Conservation (phyloP, 2,329 filamentous ascomycete genomes). For the Trichophyton verrucosum region DNA sequence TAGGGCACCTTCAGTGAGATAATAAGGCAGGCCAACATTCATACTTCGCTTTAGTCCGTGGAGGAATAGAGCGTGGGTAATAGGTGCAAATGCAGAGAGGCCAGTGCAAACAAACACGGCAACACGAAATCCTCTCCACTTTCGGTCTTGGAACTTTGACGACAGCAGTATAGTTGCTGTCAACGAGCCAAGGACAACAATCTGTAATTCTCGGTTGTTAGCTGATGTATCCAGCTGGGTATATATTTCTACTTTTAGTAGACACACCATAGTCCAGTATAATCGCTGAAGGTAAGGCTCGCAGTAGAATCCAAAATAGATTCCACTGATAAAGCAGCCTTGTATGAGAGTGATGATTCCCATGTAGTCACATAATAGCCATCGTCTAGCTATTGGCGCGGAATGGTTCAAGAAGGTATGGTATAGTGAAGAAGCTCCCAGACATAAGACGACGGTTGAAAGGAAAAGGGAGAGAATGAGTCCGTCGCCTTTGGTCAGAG, state of each 20-base stretch:
- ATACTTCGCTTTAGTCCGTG: constrained; percentile 18
- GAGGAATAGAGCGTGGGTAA: constrained; percentile 21
- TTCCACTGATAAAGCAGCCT: constrained; percentile 25
- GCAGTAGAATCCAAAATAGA: constrained; percentile 28
- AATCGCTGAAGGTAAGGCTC: constrained; percentile 17
- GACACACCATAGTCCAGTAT: constrained; percentile 28
- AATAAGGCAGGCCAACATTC: neutral
- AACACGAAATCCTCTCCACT: constrained; percentile 21
- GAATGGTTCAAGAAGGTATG: constrained; percentile 28
- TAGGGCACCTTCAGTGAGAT: neutral
- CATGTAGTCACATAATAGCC: constrained; percentile 22
- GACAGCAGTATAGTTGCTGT: constrained; percentile 26
- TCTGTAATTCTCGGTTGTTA: constrained; percentile 13
- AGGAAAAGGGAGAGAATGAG: constrained; percentile 15
- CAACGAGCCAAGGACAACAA: constrained; percentile 19
- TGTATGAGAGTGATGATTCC: constrained; percentile 25
- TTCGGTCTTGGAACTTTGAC: constrained; percentile 21
- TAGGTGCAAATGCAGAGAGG: constrained; percentile 24
- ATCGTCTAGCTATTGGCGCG: constrained; percentile 15
- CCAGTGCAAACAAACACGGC: constrained; percentile 21
- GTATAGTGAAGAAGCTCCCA: constrained; percentile 21
- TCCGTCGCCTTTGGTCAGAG: constrained; percentile 8
- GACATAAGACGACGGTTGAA: constrained; percentile 23
- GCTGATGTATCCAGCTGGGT: neutral
- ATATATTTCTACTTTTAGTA: neutral